These are phyloP conservation scores for Acaromyces ingoldii DNA, from an alignment of 1,284 basidiomycete species.

Conservation along the genomic window DNA sequence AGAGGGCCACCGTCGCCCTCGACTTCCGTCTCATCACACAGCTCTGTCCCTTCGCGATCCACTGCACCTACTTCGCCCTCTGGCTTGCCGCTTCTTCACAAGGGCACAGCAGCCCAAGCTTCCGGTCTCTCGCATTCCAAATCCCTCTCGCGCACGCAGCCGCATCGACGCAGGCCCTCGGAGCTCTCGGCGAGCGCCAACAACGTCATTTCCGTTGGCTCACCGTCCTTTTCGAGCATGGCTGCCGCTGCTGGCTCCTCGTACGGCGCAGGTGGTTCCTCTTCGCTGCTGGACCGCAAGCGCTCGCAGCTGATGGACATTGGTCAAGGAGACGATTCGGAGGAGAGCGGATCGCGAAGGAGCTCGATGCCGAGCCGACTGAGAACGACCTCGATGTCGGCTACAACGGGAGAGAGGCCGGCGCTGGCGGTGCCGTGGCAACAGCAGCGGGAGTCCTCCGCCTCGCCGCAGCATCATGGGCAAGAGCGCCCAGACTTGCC, in stretches of 20 bases:
- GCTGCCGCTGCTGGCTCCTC: background rate
- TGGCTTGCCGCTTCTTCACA: slow-evolving; percentile 51
- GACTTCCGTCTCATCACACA: slow-evolving; percentile 85
- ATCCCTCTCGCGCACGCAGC: no score
- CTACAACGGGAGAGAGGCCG: slow-evolving; percentile 18
- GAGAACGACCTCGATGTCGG: slow-evolving; percentile 77
- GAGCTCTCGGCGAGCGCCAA: no score
- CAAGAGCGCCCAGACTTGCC: no score
- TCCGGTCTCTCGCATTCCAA: no score
- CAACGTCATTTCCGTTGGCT: no score
- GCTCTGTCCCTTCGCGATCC: slow-evolving; percentile 76
- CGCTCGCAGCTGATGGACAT: slow-evolving; percentile 56
- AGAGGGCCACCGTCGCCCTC: slow-evolving; percentile 64
- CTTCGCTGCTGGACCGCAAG: slow-evolving; percentile 24
- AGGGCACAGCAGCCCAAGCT: background rate
- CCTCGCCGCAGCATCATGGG: no score
- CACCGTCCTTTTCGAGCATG: no score
- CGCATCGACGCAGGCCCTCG: slow-evolving; percentile 25
- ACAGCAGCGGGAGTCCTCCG: no score
- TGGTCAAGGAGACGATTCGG: background rate
- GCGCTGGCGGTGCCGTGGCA: no score
- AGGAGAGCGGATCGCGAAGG: slow-evolving; percentile 65
- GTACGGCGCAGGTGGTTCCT: background rate
- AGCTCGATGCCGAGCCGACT: slow-evolving; percentile 82
- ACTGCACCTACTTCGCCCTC: slow-evolving; percentile 68